Percentiles rank a stretch among this genome's conserved stretches.
Evolutionary conservation across 1,284 basidiomycete genomes (phyloP).

Genomic region (Trichosporon faecale): DNA sequence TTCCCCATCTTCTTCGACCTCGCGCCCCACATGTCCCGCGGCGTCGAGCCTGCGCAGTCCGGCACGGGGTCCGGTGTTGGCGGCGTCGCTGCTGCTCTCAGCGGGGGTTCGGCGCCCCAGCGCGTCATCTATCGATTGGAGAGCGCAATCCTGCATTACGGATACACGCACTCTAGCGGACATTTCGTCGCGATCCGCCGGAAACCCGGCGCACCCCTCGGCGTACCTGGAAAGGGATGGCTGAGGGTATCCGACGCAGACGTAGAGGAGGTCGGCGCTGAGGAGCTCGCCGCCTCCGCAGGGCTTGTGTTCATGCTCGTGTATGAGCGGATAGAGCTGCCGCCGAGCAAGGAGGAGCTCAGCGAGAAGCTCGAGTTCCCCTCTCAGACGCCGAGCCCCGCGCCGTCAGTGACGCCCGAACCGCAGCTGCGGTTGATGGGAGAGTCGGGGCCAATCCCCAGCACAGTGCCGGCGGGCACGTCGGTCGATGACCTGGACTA

Average conservation of each 20-base stretch:
- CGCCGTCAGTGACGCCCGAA: background rate
- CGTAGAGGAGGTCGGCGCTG: conserved; percentile 72
- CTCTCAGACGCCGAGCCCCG: background rate
- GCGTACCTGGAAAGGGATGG: conserved; percentile 58
- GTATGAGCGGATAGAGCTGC: conserved; percentile 66
- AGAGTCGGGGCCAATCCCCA: background rate
- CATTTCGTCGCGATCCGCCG: conserved; percentile 88
- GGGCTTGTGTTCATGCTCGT: conserved; percentile 79
- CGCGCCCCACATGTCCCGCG: conserved; percentile 60
- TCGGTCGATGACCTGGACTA: conserved; percentile 11
- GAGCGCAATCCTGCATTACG: conserved; percentile 83
- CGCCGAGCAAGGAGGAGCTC: background rate
- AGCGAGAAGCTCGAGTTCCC: conserved; percentile 7
- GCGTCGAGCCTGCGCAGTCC: conserved; percentile 35
- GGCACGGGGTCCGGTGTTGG: background rate
- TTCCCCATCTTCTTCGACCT: conserved; percentile 85
- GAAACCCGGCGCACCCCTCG: conserved; percentile 59
- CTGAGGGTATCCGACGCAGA: conserved; percentile 78
- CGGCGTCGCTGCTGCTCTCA: background rate
- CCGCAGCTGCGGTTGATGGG: background rate
- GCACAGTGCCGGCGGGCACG: background rate
- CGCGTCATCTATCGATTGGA: conserved; percentile 72
- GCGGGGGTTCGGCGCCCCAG: background rate
- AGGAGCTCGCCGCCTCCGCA: conserved; percentile 60
- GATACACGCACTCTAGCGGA: conserved; percentile 75